A percentile compares a stretch with the other conserved stretches of the same genome.
Conservation (phyloP, 805 yeast species). For the Jamesozyma piceae region DNA sequence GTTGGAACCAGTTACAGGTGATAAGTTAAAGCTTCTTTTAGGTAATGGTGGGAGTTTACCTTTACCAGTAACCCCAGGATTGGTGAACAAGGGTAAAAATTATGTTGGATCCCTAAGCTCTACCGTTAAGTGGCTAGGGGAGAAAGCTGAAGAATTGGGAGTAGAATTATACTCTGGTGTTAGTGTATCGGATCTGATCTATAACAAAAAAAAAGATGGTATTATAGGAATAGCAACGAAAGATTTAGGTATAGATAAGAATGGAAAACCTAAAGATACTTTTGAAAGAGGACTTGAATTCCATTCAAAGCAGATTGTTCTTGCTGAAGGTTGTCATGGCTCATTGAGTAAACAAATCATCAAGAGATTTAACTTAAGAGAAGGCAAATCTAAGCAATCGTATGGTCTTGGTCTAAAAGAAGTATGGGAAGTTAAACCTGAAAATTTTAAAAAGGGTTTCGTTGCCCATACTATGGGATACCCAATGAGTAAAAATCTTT, state of each 20-base stretch:
- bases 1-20: slow-evolving; percentile 65
- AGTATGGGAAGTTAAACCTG: slow-evolving; percentile 89
- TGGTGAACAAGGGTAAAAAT: slow-evolving; percentile 72
- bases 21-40: slow-evolving; percentile 52
- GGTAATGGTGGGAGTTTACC: slow-evolving; percentile 50
- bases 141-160: slow-evolving; percentile 85
- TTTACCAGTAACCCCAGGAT: slow-evolving; percentile 88
- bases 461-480: slow-evolving; percentile 85
- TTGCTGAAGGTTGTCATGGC: slow-evolving; percentile 99
- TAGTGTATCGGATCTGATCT: slow-evolving; percentile 71
- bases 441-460: slow-evolving; percentile 68
- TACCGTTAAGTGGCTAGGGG: slow-evolving; percentile 74
- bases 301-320: slow-evolving; percentile 76
- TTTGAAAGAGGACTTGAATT: slow-evolving; percentile 97
- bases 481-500: slow-evolving; percentile 64
- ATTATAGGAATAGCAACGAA: slow-evolving; percentile 89
- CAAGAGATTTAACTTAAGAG: slow-evolving; percentile 56
- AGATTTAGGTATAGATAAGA: slow-evolving; percentile 75
- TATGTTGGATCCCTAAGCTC: slow-evolving; percentile 76
- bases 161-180: slow-evolving; percentile 91
- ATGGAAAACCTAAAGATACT: slow-evolving; percentile 68
- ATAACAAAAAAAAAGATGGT: slow-evolving; percentile 37
- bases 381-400: slow-evolving; percentile 60
- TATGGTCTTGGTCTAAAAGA: slow-evolving; percentile 95
- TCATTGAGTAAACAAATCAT: slow-evolving; percentile 75